A percentile compares a stretch with the other conserved stretches of the same genome.
These are phyloP conservation scores for Penicillium oxalicum DNA, from an alignment of 2,329 filamentous ascomycete genomes.

Conservation along the genomic window DNA sequence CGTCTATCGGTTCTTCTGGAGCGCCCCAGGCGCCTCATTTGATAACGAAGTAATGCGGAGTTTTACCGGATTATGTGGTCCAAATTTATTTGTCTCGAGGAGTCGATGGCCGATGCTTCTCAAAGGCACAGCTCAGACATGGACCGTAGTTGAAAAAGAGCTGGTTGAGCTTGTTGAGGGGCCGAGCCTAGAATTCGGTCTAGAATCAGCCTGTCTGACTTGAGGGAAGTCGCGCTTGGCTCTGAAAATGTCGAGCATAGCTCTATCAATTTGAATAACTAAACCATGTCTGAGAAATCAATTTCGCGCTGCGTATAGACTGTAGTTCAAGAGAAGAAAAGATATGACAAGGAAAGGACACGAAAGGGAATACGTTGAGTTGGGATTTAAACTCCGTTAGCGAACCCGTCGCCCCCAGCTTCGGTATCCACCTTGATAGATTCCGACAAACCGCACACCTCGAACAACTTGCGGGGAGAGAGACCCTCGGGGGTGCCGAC, in stretches of 20 bases:
- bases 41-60: neutral
- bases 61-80: neutral
- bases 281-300: too few species aligned
- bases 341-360: neutral
- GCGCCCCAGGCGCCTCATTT: neutral
- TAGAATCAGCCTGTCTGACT: too few species aligned
- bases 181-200: neutral
- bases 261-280: too few species aligned
- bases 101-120: neutral
- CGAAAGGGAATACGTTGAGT: neutral
- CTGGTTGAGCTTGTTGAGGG: neutral
- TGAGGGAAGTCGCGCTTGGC: too few species aligned
- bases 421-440: constrained; percentile 35
- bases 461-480: constrained; percentile 35
- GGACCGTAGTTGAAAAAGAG: neutral
- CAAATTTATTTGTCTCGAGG: neutral
- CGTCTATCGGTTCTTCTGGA: neutral
- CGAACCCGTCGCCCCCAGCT: constrained; percentile 32
- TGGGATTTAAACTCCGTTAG: constrained; percentile 20
- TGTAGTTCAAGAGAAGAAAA: neutral
- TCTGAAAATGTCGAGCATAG: too few species aligned
- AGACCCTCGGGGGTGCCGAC: constrained; percentile 26
- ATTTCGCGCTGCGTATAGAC: too few species aligned
- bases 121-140: neutral
- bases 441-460: constrained; percentile 38